Conservation (phyloP, 345 rosid genomes). For the Luvunga scandens region DNA sequence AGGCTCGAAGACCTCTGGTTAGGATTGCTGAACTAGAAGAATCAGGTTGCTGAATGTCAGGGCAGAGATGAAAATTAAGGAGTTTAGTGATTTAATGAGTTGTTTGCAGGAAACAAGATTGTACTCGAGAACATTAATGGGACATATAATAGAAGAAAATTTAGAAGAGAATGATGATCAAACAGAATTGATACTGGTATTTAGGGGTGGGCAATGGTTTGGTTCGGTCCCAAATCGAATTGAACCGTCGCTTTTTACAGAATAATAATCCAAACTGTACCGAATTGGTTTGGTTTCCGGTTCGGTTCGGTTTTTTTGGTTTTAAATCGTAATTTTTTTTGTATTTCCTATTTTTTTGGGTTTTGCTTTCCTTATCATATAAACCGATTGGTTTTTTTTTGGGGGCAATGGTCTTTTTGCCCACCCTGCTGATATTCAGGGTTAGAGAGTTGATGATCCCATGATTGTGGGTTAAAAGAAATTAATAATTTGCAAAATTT, state of each 20-base stretch:
- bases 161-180: background rate
- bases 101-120: background rate
- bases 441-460: background rate
- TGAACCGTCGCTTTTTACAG: no score
- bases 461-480: background rate
- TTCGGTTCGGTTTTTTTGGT: no score
- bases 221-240: no score
- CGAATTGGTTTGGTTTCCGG: no score
- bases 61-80: background rate
- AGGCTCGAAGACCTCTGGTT: no score
- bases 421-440: background rate
- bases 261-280: no score
- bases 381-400: no score
- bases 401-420: no score
- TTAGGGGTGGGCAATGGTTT: no score
- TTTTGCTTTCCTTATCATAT: no score
- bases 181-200: background rate
- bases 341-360: no score
- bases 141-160: background rate
- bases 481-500: background rate
- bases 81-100: background rate
- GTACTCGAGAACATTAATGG: background rate
- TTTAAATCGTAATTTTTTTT: no score
- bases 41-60: conserved; percentile 2
- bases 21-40: background rate